These are phyloP conservation scores for Hypericum androsaemum DNA, from an alignment of 345 rosid genomes.

Conservation along the genomic window DNA sequence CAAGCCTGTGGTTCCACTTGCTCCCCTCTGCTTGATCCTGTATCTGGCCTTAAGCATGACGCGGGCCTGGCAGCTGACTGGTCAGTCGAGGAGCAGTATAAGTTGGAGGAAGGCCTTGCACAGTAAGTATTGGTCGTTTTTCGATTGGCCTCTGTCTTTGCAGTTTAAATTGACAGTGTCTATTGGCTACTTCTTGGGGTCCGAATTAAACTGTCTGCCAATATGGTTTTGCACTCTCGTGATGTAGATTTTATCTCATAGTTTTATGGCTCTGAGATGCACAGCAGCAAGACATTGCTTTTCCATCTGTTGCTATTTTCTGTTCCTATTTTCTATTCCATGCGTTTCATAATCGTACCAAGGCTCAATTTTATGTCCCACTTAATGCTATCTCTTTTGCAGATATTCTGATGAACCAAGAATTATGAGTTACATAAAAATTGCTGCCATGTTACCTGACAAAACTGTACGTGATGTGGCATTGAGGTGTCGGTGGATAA, in stretches of 20 bases:
- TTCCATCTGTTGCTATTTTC: too few species aligned
- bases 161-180: not conserved
- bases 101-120: constrained; percentile 57
- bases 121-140: constrained; percentile 32
- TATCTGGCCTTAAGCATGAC: constrained; percentile 46
- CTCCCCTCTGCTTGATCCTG: constrained; percentile 48
- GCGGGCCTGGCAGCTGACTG: constrained; percentile 63
- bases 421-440: constrained; percentile 75
- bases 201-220: too few species aligned
- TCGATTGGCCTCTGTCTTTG: not conserved
- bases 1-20: constrained; percentile 16
- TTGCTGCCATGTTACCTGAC: constrained; percentile 68
- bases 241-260: too few species aligned
- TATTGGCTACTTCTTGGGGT: too few species aligned
- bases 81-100: constrained; percentile 68
- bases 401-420: constrained; percentile 68
- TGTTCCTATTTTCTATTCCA: too few species aligned
- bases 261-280: too few species aligned
- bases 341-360: too few species aligned
- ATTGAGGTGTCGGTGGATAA: constrained; percentile 91
- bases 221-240: too few species aligned
- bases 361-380: too few species aligned
- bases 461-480: constrained; percentile 97
- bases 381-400: not conserved
- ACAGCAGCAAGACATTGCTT: too few species aligned